Evolutionary conservation across 2,329 filamentous ascomycete species (phyloP).

Genomic region (Stagonosporopsis vannaccii): DNA sequence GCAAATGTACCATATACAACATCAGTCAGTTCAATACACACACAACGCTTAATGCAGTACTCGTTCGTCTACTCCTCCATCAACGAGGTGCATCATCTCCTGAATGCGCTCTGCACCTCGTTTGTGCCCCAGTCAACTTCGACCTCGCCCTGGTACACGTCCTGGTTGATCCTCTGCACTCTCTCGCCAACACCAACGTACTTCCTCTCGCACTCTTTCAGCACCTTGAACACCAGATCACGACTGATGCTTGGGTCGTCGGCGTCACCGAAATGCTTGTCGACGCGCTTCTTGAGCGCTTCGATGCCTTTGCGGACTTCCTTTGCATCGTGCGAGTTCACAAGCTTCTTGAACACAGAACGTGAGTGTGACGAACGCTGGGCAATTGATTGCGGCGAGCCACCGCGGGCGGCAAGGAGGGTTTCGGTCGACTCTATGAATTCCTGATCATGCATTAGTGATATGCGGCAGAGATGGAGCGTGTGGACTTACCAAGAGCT

Average conservation of each 20-base stretch:
- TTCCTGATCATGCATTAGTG: constrained; percentile 59
- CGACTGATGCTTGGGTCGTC: constrained; percentile 74
- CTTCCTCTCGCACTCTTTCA: constrained; percentile 65
- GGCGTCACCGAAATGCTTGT: constrained; percentile 95
- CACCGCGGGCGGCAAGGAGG: constrained; percentile 63
- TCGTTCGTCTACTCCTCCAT: neutral
- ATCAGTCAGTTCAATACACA: neutral
- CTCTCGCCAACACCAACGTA: constrained; percentile 64
- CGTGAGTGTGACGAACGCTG: constrained; percentile 84
- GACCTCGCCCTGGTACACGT: constrained; percentile 56
- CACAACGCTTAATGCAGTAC: neutral
- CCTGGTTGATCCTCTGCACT: constrained; percentile 49
- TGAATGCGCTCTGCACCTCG: constrained; percentile 43
- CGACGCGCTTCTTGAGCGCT: constrained; percentile 85
- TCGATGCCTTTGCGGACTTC: constrained; percentile 92
- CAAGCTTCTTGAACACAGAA: constrained; percentile 82
- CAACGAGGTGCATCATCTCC: constrained; percentile 24
- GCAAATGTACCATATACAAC: constrained; percentile 8
- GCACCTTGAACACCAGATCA: constrained; percentile 65
- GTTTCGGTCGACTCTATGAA: constrained; percentile 89
- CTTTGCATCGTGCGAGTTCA: constrained; percentile 79
- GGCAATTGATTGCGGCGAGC: constrained; percentile 68
- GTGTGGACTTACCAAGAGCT: constrained; percentile 66
- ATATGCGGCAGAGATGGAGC: neutral
- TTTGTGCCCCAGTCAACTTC: constrained; percentile 49